These are phyloP conservation scores for Claviceps fusiformis DNA, from an alignment of 2,329 filamentous ascomycete species.

Conservation along the genomic window DNA sequence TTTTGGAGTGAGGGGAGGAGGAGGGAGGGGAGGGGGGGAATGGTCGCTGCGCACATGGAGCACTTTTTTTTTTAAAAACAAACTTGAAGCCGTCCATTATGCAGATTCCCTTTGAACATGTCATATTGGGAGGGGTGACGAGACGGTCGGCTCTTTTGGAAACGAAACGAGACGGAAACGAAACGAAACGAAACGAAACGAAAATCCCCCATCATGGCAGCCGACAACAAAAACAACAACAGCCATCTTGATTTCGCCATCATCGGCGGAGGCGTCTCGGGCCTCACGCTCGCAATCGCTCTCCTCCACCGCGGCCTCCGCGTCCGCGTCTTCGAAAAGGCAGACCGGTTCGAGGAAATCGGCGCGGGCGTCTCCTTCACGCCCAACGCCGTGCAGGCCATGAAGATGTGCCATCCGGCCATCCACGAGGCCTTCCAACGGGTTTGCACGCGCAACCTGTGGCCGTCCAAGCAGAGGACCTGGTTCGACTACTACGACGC, in stretches of 20 bases:
- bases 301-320: conserved; percentile 28
- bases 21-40: too few species aligned
- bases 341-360: conserved; percentile 27
- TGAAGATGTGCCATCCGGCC: conserved; percentile 24
- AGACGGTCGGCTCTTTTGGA: too few species aligned
- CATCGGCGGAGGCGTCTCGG: conserved; percentile 38
- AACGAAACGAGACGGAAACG: too few species aligned
- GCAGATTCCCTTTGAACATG: too few species aligned
- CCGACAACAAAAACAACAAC: too few species aligned
- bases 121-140: too few species aligned
- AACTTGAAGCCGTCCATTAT: too few species aligned
- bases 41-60: too few species aligned
- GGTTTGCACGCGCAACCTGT: conserved; percentile 6
- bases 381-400: conserved; percentile 35
- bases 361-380: conserved; percentile 39
- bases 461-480: conserved; percentile 2
- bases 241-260: conserved; percentile 20
- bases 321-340: conserved; percentile 33
- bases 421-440: conserved; percentile 17
- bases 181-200: too few species aligned
- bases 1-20: too few species aligned
- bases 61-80: too few species aligned
- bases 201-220: too few species aligned
- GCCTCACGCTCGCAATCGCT: conserved; percentile 32
- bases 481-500: conserved; percentile 10